Evolutionary conservation across 139 green algal species (phyloP).

Genomic region (Chlamydomonas schloesseri): DNA sequence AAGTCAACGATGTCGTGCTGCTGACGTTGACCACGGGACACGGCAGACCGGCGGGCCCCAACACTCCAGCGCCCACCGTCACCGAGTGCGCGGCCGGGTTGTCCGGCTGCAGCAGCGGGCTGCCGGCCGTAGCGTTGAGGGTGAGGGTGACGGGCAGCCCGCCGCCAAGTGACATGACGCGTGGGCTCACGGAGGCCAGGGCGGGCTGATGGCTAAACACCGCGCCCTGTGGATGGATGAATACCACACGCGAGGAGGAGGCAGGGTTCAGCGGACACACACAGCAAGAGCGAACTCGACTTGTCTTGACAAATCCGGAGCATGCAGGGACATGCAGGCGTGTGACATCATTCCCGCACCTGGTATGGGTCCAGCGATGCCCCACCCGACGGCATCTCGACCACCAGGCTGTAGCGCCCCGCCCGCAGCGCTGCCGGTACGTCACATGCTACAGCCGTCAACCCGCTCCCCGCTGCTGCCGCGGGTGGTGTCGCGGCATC

Average conservation of each 20-base stretch:
- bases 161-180: neutral
- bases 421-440: neutral
- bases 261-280: neutral
- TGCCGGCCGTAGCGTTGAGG: too few species aligned
- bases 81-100: neutral
- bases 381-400: neutral
- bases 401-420: neutral
- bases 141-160: neutral
- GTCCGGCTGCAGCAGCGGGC: neutral
- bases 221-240: neutral
- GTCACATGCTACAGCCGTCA: neutral
- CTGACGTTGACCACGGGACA: neutral
- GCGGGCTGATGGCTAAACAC: neutral
- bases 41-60: neutral
- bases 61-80: neutral
- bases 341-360: too few species aligned
- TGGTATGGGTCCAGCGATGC: constrained; percentile 5
- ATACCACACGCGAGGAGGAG: too few species aligned
- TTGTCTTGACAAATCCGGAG: too few species aligned
- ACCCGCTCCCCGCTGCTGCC: neutral
- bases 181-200: neutral
- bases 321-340: too few species aligned
- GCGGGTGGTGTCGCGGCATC: neutral
- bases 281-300: too few species aligned
- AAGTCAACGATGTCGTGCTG: neutral